These are phyloP conservation scores for Kodamaea jinghongensis DNA, from an alignment of 805 yeast genomes.

Conservation along the genomic window DNA sequence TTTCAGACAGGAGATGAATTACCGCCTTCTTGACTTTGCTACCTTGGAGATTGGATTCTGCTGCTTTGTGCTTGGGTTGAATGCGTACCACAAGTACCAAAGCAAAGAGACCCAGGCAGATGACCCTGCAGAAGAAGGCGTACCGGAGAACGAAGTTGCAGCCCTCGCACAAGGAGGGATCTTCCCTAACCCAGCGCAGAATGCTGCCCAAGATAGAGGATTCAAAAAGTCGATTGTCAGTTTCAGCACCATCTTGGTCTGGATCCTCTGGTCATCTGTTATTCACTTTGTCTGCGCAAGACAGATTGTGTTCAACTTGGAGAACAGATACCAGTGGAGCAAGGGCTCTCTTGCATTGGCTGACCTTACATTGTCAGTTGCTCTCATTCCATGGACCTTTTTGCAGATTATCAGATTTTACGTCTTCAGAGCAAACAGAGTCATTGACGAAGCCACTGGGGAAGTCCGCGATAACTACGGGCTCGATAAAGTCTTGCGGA, in stretches of 20 bases:
- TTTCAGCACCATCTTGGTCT: neutral
- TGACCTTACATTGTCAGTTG: neutral
- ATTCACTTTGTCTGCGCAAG: neutral
- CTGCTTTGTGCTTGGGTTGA: neutral
- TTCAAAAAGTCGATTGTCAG: neutral
- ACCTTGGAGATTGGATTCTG: conserved; percentile 3
- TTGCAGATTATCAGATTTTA: conserved; percentile 1
- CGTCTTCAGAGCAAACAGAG: conserved; percentile 2
- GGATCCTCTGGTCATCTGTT: conserved; percentile 2
- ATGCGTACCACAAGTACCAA: neutral
- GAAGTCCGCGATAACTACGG: conserved; percentile 4
- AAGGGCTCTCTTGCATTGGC: neutral
- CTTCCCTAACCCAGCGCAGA: neutral
- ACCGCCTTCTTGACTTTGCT: conserved; percentile 1
- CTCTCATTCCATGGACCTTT: conserved; percentile 2
- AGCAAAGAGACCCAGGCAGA: neutral
- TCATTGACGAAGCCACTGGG: conserved; percentile 1
- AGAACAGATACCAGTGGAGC: neutral
- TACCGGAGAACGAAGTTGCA: neutral
- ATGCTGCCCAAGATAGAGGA: neutral
- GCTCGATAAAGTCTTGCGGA: neutral
- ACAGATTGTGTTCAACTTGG: neutral
- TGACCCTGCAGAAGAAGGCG: neutral
- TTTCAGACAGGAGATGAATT: neutral
- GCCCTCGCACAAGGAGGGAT: neutral